These are phyloP conservation scores for Saccharomyces hybrid DNA, from an alignment of 1,139 yeast genomes.

Conservation along the genomic window DNA sequence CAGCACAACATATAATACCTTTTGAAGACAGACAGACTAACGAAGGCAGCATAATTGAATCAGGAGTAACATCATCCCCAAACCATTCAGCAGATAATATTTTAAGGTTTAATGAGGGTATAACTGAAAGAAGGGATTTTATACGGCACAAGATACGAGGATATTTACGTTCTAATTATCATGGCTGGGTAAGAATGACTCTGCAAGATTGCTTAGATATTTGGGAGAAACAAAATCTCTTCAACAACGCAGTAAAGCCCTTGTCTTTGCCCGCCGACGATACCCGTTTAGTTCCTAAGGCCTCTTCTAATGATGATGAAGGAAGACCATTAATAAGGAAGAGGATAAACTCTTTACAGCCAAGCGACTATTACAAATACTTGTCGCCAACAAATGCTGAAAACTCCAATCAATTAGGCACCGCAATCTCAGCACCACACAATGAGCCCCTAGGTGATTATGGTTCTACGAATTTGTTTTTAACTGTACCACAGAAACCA, in stretches of 20 bases:
- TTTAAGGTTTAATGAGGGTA: conserved; percentile 15
- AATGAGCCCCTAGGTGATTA: neutral
- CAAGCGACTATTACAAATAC: neutral
- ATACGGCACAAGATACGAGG: conserved; percentile 18
- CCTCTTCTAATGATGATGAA: neutral
- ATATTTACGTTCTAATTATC: conserved; percentile 22
- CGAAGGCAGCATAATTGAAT: neutral
- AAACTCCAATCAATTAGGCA: neutral
- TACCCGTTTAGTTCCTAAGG: neutral
- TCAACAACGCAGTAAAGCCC: conserved; percentile 5
- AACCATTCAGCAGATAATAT: conserved; percentile 9
- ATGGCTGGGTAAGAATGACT: conserved; percentile 25
- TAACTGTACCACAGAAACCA: conserved; percentile 6
- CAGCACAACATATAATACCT: neutral
- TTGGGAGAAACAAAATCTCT: conserved; percentile 21
- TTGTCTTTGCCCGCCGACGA: neutral
- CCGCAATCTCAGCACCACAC: neutral
- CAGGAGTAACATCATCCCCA: neutral
- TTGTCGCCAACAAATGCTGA: neutral
- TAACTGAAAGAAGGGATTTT: conserved; percentile 13
- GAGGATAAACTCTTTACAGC: conserved; percentile 9
- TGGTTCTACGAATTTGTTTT: neutral
- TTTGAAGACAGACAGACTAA: neutral
- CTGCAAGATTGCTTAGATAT: conserved; percentile 24
- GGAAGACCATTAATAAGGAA: conserved; percentile 5